Base-by-base conservation (phyloP, 1,284 basidiomycete species). In the Microbotryum scabiosae region DNA sequence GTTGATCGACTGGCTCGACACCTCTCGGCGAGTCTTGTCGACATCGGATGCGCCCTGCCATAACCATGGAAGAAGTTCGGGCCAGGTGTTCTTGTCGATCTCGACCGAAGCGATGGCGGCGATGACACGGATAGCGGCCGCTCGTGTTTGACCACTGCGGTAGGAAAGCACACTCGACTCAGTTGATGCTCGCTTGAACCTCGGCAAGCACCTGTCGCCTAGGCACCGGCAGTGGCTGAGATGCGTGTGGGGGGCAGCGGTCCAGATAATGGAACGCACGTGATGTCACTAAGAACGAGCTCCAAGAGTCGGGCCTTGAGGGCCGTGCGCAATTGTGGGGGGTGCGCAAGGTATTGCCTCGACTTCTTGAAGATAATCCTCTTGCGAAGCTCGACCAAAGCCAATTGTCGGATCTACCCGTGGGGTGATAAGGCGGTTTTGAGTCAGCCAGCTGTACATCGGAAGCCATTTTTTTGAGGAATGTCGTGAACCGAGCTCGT, bases 321-420 rank as follows among this genome's bases (percentile, higher is more conserved):
- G 73, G 88, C 81, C 21, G 50, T 54, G 56, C 94, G 85, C 64
- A 88, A 81, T 53, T 81, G 78, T 73, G 83, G 82, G 49, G 84
- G 77, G 59, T 91, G 82, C 70, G 84, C 80, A 46, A 84, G 80
- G 94, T 96, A 97, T 46, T 93, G 78, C 75, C 84, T 85, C 58
- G 87, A 88, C 69, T 86, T 87, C 72, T 86, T 86, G 75, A 85
- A 82, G 28, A 81, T 76, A 61, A 98, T 82, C 64, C 94, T 87
- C 81, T 99, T 99, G 69, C 96, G 82, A 73, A 97, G 81, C 79
- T 99, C 96, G 61, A 98, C 93, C n/a, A 93, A 91, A 54, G 93
- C 90, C 25, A 99, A 84, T 84, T 99, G 96, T 59, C 94, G 89
- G 64, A 97, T 85, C 91, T 96, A 41, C 9, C 23, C 20, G 43